A percentile compares a stretch with the other conserved stretches of the same genome.
These are phyloP conservation scores for Allium cepa DNA, from an alignment of 106 monocot genomes.

Conservation along the genomic window DNA sequence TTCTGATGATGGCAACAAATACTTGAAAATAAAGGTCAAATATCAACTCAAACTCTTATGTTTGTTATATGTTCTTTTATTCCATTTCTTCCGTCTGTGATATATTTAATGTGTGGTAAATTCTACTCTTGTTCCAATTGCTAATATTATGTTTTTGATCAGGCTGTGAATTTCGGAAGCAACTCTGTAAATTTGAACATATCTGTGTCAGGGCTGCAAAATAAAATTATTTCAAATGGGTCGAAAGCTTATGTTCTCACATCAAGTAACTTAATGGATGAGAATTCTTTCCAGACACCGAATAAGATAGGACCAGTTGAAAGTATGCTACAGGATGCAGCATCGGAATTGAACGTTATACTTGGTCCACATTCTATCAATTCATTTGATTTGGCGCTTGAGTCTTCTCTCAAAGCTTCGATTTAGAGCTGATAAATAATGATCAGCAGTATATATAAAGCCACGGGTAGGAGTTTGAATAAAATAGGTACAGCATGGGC, in stretches of 20 bases:
- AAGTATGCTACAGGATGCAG: slow-evolving; percentile 30
- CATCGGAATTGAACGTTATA: slow-evolving; percentile 32
- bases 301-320: slow-evolving; percentile 56
- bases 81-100: background rate
- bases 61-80: background rate
- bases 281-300: slow-evolving; percentile 70
- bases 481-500: background rate
- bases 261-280: slow-evolving; percentile 60
- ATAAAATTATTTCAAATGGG: slow-evolving; percentile 24
- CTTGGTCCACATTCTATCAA: slow-evolving; percentile 44
- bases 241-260: slow-evolving; percentile 57
- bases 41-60: background rate
- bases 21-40: slow-evolving; percentile 75
- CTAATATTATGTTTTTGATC: background rate
- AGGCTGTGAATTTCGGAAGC: slow-evolving; percentile 89
- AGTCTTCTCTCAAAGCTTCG: slow-evolving; percentile 9
- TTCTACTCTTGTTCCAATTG: background rate
- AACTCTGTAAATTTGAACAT: slow-evolving; percentile 46
- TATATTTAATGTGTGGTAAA: background rate
- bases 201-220: slow-evolving; percentile 41
- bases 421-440: slow-evolving; percentile 11
- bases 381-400: slow-evolving; percentile 55
- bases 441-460: background rate
- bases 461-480: background rate
- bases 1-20: slow-evolving; percentile 28